These are phyloP conservation scores for Begonia fuchsioides DNA, from an alignment of 306 rosid genomes.

Conservation along the genomic window DNA sequence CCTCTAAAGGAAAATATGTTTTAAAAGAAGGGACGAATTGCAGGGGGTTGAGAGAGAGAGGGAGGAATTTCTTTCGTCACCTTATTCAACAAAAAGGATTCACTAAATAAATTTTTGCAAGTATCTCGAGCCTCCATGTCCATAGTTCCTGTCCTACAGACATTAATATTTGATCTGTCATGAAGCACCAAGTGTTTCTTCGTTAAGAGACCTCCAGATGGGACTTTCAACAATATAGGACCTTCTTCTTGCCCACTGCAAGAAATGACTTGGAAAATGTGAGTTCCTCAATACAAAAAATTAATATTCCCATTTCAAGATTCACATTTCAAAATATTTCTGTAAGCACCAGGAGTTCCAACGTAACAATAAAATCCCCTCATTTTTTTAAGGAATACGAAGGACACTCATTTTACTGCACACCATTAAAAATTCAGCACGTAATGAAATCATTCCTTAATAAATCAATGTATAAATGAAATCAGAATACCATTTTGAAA, in stretches of 20 bases:
- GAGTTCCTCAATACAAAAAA: no score
- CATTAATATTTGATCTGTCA: slow-evolving; percentile 17
- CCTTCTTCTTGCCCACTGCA: slow-evolving; percentile 74
- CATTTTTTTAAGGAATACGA: no score
- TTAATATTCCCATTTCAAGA: no score
- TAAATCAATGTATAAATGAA: not conserved
- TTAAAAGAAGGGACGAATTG: not conserved
- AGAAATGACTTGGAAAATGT: not conserved
- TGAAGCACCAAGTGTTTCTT: slow-evolving; percentile 18
- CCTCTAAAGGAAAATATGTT: not conserved
- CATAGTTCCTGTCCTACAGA: slow-evolving; percentile 15
- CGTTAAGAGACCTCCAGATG: slow-evolving; percentile 15
- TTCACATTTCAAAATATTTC: no score
- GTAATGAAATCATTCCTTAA: not conserved
- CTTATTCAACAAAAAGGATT: slow-evolving; percentile 30
- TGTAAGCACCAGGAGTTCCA: no score
- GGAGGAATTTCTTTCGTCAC: slow-evolving; percentile 16
- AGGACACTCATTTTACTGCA: no score
- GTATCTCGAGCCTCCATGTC: slow-evolving; percentile 18
- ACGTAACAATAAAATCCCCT: no score
- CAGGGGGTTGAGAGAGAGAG: not conserved
- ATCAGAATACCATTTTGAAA: slow-evolving; percentile 35
- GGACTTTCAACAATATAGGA: slow-evolving; percentile 39
- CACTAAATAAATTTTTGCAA: slow-evolving; percentile 12
- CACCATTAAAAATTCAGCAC: not conserved